Percentiles rank a stretch among this genome's conserved stretches.
These are phyloP conservation scores for Biscogniauxia marginata DNA, from an alignment of 2,329 filamentous ascomycete genomes.

Conservation along the genomic window DNA sequence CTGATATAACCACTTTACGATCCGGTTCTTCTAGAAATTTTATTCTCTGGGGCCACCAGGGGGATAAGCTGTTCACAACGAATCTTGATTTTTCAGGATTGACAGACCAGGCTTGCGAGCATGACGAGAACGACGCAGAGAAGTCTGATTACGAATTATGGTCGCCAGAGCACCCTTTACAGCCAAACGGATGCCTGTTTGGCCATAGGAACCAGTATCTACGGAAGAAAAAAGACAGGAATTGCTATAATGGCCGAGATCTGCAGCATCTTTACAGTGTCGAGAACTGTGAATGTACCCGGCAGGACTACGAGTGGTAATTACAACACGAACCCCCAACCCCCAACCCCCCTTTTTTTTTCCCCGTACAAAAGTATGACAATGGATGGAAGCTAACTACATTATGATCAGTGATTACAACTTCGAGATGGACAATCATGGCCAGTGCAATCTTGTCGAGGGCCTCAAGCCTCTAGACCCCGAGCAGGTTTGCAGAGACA, in stretches of 20 bases:
- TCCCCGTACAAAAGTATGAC: constrained; percentile 12
- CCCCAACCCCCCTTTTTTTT: too few species aligned
- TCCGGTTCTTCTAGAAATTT: constrained; percentile 91
- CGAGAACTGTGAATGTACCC: constrained; percentile 77
- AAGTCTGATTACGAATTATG: constrained; percentile 79
- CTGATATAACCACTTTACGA: constrained; percentile 82
- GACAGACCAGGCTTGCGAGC: constrained; percentile 68
- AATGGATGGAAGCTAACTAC: constrained; percentile 25
- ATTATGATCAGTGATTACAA: constrained; percentile 74
- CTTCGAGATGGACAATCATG: constrained; percentile 75
- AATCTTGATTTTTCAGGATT: constrained; percentile 89
- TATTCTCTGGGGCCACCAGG: constrained; percentile 75
- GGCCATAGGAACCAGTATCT: constrained; percentile 87
- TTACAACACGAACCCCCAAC: constrained; percentile 28
- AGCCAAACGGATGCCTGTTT: constrained; percentile 81
- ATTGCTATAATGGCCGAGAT: constrained; percentile 79
- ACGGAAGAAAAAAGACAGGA: constrained; percentile 75
- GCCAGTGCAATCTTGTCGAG: constrained; percentile 72
- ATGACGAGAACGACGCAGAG: constrained; percentile 56
- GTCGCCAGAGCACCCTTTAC: constrained; percentile 79
- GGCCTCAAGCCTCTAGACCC: constrained; percentile 63
- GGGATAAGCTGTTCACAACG: constrained; percentile 65
- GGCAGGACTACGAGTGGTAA: constrained; percentile 90
- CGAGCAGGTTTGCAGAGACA: constrained; percentile 49
- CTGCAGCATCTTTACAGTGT: constrained; percentile 71